Percentiles rank a stretch among this genome's conserved stretches.
phyloP scores from a whole-genome alignment of 2,329 filamentous ascomycete species.

The Fusarium piperis region DNA sequence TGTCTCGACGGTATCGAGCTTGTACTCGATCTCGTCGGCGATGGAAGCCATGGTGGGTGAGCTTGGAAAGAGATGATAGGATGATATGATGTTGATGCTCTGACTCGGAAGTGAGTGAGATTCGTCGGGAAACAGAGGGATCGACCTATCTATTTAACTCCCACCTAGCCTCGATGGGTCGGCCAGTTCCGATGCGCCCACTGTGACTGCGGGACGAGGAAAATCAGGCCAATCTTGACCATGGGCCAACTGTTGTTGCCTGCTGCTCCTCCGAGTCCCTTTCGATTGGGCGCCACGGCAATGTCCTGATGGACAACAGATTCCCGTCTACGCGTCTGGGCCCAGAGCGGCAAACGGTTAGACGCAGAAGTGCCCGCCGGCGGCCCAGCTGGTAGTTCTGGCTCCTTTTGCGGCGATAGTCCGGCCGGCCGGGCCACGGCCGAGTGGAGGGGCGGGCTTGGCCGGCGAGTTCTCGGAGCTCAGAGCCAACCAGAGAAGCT shows the following conservation, averaged over 20 bases:
- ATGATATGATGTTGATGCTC: not conserved
- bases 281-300: constrained; percentile 26
- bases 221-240: constrained; percentile 9
- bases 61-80: not conserved
- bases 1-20: constrained; percentile 63
- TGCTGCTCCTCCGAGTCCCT: constrained; percentile 1
- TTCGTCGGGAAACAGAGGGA: constrained; percentile 1
- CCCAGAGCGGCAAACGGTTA: not conserved
- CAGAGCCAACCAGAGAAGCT: constrained; percentile 5
- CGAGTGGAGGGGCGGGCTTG: constrained; percentile 24
- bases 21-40: constrained; percentile 61
- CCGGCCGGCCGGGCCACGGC: constrained; percentile 21
- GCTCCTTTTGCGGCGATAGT: not conserved
- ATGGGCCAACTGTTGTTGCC: constrained; percentile 3
- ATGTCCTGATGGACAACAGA: not conserved
- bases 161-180: constrained; percentile 30
- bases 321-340: not conserved
- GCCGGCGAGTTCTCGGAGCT: constrained; percentile 7
- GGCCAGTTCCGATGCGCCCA: constrained; percentile 45
- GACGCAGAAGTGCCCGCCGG: not conserved
- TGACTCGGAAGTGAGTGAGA: not conserved
- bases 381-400: not conserved
- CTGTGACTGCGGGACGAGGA: not conserved
- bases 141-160: constrained; percentile 33
- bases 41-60: constrained; percentile 47